Base-by-base conservation (phyloP, 2,329 filamentous ascomycete species). In the Ascochyta fabae region DNA sequence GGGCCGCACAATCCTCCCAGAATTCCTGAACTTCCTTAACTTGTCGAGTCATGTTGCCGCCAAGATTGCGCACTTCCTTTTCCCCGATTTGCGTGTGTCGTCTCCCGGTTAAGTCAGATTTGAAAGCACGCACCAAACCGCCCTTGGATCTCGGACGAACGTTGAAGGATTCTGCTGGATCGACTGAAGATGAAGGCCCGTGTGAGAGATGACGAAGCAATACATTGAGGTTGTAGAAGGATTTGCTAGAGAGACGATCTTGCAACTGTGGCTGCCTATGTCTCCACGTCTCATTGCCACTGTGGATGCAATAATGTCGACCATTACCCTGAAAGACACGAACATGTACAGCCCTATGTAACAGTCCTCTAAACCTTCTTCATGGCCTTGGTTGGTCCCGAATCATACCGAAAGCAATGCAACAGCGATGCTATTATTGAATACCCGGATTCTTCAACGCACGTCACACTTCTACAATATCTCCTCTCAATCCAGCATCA, bases 211-310 rank as follows among this genome's bases (percentile, higher is more conserved):
- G 53, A 41, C 31, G 42, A 55, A 36, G 41, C 53, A 50, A 50
- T 50, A 50, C 24, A 47, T 47, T 22, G 24, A 46, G 43, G 19
- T 19, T 50, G 47, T 47, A 56, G 10, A 19, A 45, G 46, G 41
- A 41, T 24, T 35, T 24, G 23, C 35, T 56, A 39, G 8, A 16
- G 16, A 45, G 47, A n/a, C 47, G 38, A 43, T 51, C 42, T 47
- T 47, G 42, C 15, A 42, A 46, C 41, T 41, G 47, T 46, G 46
- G 40, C 36, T 15, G 41, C 41, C n/a, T 31, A 3, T 24, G 47
- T 50, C 47, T 47, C 53, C 46, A 56, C 47, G 53, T 56, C 34
- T 42, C 47, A 56, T 56, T 47, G 47, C 53, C 53, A 56, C 47
- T 50, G 42, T 47, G 47, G 53, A 22, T 50, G 29, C 38, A 19